phyloP scores from a whole-genome alignment of 306 rosid genomes.

The Mimosa pudica region DNA sequence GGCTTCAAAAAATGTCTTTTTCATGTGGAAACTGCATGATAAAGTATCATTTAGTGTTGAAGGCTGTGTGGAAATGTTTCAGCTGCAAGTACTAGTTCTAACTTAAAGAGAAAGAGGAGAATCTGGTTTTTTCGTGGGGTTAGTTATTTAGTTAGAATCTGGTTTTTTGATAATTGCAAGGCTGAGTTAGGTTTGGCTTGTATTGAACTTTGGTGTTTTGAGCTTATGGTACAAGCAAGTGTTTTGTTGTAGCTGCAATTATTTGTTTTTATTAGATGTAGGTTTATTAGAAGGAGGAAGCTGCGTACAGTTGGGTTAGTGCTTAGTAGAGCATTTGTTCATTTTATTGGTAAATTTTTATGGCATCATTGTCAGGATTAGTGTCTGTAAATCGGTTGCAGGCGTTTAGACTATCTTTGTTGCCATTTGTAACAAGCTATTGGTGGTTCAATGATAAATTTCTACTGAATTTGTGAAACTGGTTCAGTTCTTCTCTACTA shows the following conservation, averaged over 20 bases:
- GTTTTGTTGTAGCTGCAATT: slow-evolving; percentile 9
- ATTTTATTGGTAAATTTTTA: slow-evolving; percentile 23
- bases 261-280: slow-evolving; percentile 4
- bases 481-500: background rate
- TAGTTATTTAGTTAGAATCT: background rate
- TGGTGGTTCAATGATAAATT: slow-evolving; percentile 28
- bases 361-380: slow-evolving; percentile 11
- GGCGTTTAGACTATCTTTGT: background rate
- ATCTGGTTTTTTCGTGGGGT: too few relatives aligned
- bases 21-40: background rate
- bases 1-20: background rate
- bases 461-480: background rate
- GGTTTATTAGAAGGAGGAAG: slow-evolving; percentile 24
- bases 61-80: background rate
- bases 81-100: background rate
- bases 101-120: background rate
- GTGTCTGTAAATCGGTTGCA: background rate
- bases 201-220: background rate
- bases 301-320: slow-evolving; percentile 50
- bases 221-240: slow-evolving; percentile 2
- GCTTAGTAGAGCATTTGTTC: slow-evolving; percentile 36
- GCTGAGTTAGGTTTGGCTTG: slow-evolving; percentile 9
- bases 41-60: slow-evolving; percentile 7
- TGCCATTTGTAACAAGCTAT: slow-evolving; percentile 6
- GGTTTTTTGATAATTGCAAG: slow-evolving; percentile 8